Evolutionary conservation across 2,329 filamentous ascomycete genomes (phyloP), one percentile per base, ranked within the genome.

Genomic region (Trichoderma brevicompactum): DNA sequence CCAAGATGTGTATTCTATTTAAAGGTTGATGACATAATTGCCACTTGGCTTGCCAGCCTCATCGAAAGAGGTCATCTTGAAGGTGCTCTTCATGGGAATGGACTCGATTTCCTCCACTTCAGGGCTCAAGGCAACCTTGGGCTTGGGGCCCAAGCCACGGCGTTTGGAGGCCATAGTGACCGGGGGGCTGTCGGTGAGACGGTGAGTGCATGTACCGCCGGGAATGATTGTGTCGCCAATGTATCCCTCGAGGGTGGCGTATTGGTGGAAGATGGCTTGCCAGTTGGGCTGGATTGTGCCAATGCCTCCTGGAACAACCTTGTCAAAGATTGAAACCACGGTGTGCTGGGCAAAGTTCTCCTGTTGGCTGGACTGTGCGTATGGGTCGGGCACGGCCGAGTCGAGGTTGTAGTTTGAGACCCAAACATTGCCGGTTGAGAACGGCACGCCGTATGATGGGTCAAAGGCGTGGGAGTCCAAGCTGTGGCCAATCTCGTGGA

Each of bases 281-380:
- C 66, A 72, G 66, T 70, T 72, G 32, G 71, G 68, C 41, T 71
- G 67, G 9, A 73, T 68, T 9, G 36, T 65, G 32, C 64, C 68
- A 28, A 73, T 64, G 12, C 72, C 73, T 19, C 70, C 70, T 5
- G 72, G 71, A 7, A 74, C 72, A 43, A 69, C 64, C 64, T 70
- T 70, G 64, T 74, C 71, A 55, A 69, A 74, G 2, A 74, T 40
- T 10, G 66, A 69, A 7, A 74, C 62, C 13, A 70, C 58, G 10
- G 67, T 71, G 23, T 68, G 41, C 68, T 74, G 70, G 34, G 72
- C 72, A 64, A 71, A 73, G 68, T 73, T 66, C 69, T 74, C 72
- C 15, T 66, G 50, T 65, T 68, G 71, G 46, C 67, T 70, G 23
- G 66, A 56, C 23, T 64, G 56, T 10, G 67, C 67, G 64, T 74